Base-by-base conservation (phyloP, 75 land plant genomes). In the Azolla pinnata region DNA sequence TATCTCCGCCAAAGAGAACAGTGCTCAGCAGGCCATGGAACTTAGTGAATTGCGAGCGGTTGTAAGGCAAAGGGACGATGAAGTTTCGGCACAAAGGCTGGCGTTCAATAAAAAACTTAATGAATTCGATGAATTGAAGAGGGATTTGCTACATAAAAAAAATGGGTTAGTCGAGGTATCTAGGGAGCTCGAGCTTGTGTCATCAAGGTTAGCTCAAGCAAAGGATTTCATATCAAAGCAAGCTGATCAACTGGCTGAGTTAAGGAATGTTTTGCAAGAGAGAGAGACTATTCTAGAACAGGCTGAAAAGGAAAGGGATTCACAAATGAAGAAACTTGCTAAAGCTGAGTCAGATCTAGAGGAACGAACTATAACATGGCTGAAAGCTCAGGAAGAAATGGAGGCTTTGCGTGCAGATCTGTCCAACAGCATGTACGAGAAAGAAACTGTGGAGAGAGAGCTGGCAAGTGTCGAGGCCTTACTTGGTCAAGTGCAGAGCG, bases 401-500 rank as follows among this genome's bases (percentile, higher is more conserved):
- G 77, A 73, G 50, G 60, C 40, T 27, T 46, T 84, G 34, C 65
- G 67, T 61, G 60, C 70, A 28, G 81, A 83, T 30, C 60, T 82
- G 20, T 45, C 71, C 24, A 72, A 65, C 19, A 33, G 56, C 29
- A 66, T 64, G 59, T 31, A 24, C 51, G 64, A 69, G 24, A 62
- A 55, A 19, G 66, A 73, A 67, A 60, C 64, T 31, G 62, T 82
- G 5, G 38, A 66, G 23, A 57, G 64, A 55, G 86, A 87, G 58
- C 72, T 91, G 20, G 49, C 54, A 44, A 70, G 76, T 31, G 71
- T 78, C 18, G 79, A 62, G 58, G 60, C 67, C 25, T 69, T 87
- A 58, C 80, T 87, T 48, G 32, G 72, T 25, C 79, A 77, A 63
- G 78, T 87, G 38, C 80, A 75, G 61, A 75, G 59, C 48, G 97